Base-by-base conservation (phyloP, 306 rosid species). In the Casuarina equisetifolia region DNA sequence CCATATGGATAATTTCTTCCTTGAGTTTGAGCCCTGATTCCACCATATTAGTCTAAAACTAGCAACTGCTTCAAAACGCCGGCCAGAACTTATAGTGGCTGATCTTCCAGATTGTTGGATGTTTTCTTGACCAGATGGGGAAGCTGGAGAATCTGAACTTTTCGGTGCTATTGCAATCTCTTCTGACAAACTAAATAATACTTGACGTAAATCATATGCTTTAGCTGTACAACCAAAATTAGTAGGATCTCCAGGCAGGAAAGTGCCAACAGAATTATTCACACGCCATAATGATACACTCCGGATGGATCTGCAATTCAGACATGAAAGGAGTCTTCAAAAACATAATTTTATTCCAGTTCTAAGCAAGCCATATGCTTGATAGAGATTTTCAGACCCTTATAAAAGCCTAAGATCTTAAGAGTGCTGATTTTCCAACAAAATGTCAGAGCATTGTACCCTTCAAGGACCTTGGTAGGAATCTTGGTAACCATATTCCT, bases 31-130 rank as follows among this genome's bases (percentile, higher is more conserved):
- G 16, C 96, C 96, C 70, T 85, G 93, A 76, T 92, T 91, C 97
- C 97, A 95, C 97, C 98, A 95, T 79, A 95, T 88, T 86, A 91
- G 84, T 52, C 67, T 89, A 86, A 92, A 95, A 82, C 89, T 86
- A 76, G 96, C 97, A 62, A 95, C 97, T 82, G 94, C 87, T 83
- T 95, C 96, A 51, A 72, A 87, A 75, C 74, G 91, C 81, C 85
- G 80, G 70, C 84, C 87, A 72, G 97, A 88, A 81, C 68, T 95
- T 67, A 77, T 78, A 74, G 76, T 76, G 77, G 81, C 48, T 62
- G 86, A 74, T 76, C 84, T 83, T 81, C 85, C 90, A 50, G 80
- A 74, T 69, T 74, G 93, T 54, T 66, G 67, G 50, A 78, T 48
- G 69, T 81, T 87, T 77, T 74, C 66, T 64, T 79, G 71, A 79